phyloP scores from a whole-genome alignment of 345 rosid genomes.

The Acer negundo region DNA sequence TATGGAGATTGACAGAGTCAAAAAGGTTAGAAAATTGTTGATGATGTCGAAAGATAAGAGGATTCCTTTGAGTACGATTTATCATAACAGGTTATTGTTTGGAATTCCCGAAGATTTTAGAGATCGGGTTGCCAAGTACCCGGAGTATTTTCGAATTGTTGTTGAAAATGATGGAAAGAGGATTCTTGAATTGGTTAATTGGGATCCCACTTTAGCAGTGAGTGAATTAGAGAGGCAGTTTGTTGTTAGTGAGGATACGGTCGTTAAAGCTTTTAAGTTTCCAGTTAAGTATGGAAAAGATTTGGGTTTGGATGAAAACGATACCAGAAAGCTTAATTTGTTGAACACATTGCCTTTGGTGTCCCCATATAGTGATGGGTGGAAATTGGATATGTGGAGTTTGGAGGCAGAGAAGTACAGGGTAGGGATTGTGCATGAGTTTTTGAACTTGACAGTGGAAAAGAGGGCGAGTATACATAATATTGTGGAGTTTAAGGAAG shows the following conservation, averaged over 20 bases:
- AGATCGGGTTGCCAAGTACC: conserved; percentile 67
- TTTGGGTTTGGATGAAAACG: conserved; percentile 57
- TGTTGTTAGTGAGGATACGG: conserved; percentile 63
- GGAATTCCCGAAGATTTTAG: conserved; percentile 92
- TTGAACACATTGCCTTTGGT: conserved; percentile 76
- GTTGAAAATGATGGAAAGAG: conserved; percentile 64
- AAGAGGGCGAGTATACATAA: conserved; percentile 87
- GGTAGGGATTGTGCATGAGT: conserved; percentile 81
- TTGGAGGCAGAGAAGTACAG: conserved; percentile 92
- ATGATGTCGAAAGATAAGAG: conserved; percentile 81
- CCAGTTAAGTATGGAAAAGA: conserved; percentile 69
- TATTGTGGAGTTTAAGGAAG: conserved; percentile 89
- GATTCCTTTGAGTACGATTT: conserved; percentile 68
- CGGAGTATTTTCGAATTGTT: conserved; percentile 57
- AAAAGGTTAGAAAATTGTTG: conserved; percentile 58
- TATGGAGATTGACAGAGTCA: conserved; percentile 66
- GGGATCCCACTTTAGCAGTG: conserved; percentile 70
- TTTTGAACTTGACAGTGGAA: conserved; percentile 88
- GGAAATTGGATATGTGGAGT: conserved; percentile 62
- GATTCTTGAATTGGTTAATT: conserved; percentile 69
- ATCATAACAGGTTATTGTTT: conserved; percentile 70
- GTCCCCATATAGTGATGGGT: conserved; percentile 81
- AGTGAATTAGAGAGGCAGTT: conserved; percentile 67
- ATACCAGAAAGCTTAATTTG: conserved; percentile 50
- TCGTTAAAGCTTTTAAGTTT: conserved; percentile 62